phyloP scores from a whole-genome alignment of 2,329 filamentous ascomycete genomes.

The Colletotrichum australisinense region DNA sequence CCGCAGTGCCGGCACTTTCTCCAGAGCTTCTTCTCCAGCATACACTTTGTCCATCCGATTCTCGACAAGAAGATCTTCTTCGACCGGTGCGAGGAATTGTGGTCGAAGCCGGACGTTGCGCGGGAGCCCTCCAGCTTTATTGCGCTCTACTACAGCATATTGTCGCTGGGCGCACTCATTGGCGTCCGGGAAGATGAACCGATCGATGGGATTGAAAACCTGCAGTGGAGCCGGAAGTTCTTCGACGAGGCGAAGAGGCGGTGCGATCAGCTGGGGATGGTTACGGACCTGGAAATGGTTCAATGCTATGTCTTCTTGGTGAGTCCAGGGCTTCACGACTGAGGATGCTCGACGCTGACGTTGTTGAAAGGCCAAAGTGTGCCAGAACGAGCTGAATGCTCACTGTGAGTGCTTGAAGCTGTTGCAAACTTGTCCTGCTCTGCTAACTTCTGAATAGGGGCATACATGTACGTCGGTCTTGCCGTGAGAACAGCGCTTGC shows the following conservation, averaged over 20 bases:
- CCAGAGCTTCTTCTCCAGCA: conserved; percentile 59
- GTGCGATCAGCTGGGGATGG: conserved; percentile 52
- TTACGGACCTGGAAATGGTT: conserved; percentile 59
- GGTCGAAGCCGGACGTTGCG: conserved; percentile 44
- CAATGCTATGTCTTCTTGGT: conserved; percentile 60
- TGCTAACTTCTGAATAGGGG: conserved; percentile 38
- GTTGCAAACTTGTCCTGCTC: too few relatives aligned
- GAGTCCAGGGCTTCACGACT: not conserved
- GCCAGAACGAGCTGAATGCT: conserved; percentile 60
- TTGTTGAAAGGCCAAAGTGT: conserved; percentile 52
- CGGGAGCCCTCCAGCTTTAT: conserved; percentile 52
- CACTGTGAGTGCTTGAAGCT: conserved; percentile 48
- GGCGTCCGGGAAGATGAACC: conserved; percentile 55
- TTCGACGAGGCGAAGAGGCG: conserved; percentile 54
- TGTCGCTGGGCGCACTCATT: conserved; percentile 58
- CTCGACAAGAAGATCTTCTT: conserved; percentile 58
- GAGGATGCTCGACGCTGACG: not conserved
- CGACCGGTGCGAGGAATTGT: conserved; percentile 54
- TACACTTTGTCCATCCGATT: conserved; percentile 60
- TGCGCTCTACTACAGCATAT: conserved; percentile 57
- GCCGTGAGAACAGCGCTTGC: conserved; percentile 59
- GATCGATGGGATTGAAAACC: conserved; percentile 54
- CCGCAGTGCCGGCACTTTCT: conserved; percentile 57
- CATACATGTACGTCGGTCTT: conserved; percentile 60
- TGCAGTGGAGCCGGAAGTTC: conserved; percentile 58